A percentile compares a stretch with the other conserved stretches of the same genome.
phyloP scores from a whole-genome alignment of 139 green algal genomes.

The Tetraselmis striata region DNA sequence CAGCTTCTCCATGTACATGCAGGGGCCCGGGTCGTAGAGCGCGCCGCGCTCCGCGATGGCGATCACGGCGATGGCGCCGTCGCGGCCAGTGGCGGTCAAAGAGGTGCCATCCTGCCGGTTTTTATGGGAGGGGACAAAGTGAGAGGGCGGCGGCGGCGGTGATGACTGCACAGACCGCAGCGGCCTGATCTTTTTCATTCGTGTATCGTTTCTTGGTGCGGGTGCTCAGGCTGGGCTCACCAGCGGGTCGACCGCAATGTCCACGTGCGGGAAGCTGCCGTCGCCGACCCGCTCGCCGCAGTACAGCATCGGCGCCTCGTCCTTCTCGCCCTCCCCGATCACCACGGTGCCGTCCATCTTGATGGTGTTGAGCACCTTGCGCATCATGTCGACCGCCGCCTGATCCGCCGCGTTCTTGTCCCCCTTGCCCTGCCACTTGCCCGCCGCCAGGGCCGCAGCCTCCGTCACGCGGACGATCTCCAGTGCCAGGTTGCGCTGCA shows the following conservation, averaged over 20 bases:
- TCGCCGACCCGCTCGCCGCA: constrained; percentile 51
- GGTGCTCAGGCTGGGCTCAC: no score
- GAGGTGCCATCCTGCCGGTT: constrained; percentile 75
- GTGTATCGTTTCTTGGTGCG: no score
- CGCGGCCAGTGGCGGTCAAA: constrained; percentile 40
- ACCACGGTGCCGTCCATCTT: constrained; percentile 70
- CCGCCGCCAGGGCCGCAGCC: constrained; percentile 59
- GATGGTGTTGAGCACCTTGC: constrained; percentile 58
- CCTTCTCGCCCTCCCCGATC: constrained; percentile 79
- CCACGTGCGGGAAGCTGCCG: constrained; percentile 31
- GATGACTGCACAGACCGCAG: no score
- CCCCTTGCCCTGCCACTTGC: constrained; percentile 48
- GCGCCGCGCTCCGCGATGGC: constrained; percentile 62
- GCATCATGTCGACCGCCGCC: constrained; percentile 80
- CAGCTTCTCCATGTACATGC: constrained; percentile 75
- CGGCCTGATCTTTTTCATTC: no score
- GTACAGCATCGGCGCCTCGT: constrained; percentile 40
- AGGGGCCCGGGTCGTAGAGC: constrained; percentile 69
- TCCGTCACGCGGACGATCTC: constrained; percentile 81
- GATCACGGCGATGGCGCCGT: constrained; percentile 52
- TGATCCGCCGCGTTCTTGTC: constrained; percentile 83
- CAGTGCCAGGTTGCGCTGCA: constrained; percentile 73
- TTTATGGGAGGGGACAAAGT: no score
- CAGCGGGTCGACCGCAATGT: constrained; percentile 81
- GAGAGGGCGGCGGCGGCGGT: no score